phyloP scores from a whole-genome alignment of 176 grass and related monocot species.

The Oryza australiensis region DNA sequence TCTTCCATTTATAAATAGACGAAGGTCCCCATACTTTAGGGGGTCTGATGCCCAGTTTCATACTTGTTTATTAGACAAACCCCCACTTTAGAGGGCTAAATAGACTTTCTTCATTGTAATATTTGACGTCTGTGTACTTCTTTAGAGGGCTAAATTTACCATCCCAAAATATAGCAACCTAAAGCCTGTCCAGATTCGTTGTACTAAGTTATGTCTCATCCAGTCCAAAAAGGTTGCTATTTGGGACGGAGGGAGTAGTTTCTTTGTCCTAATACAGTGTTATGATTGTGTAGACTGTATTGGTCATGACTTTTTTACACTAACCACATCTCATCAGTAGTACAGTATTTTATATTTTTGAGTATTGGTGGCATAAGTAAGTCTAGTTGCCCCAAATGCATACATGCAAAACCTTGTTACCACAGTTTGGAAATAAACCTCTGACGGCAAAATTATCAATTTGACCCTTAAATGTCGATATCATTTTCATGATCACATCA shows the following conservation, averaged over 20 bases:
- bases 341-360: background rate
- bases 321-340: background rate
- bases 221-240: no score
- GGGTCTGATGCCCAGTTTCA: no score
- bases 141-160: background rate
- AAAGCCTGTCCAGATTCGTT: no score
- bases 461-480: background rate
- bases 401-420: background rate
- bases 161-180: no score
- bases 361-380: background rate
- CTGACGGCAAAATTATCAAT: background rate
- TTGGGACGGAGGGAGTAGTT: background rate
- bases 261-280: background rate
- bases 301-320: background rate
- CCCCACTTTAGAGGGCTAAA: no score
- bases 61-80: no score
- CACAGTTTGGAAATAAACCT: background rate
- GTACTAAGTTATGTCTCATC: no score
- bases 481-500: background rate
- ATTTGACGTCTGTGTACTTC: no score
- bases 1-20: background rate
- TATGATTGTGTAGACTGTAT: background rate
- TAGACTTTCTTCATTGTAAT: no score
- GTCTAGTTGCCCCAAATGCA: no score
- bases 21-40: no score